phyloP scores from a whole-genome alignment of 768 basidiomycete genomes.

The Hemileccinum impolitum region DNA sequence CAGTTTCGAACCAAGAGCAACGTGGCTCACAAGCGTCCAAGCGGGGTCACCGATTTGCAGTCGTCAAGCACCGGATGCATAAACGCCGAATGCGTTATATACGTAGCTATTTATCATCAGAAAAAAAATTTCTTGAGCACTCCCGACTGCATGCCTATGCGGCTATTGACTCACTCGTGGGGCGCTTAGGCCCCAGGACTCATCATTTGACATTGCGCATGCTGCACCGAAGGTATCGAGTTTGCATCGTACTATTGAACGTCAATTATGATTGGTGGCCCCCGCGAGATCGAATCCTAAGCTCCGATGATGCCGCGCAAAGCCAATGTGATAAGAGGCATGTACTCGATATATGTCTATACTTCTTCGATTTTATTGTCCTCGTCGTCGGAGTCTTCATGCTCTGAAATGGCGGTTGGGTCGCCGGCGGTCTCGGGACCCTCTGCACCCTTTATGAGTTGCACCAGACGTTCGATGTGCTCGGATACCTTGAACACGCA shows the following conservation, averaged over 20 bases:
- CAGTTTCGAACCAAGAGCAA: neutral
- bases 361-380: conserved; percentile 77
- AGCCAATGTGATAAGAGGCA: conserved; percentile 7
- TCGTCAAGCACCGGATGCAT: conserved; percentile 10
- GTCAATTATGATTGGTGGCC: neutral
- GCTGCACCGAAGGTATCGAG: neutral
- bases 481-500: conserved; percentile 61
- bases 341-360: conserved; percentile 34
- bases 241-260: neutral
- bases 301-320: conserved; percentile 1
- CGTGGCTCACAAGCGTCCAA: neutral
- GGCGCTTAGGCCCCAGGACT: conserved; percentile 3
- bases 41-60: conserved; percentile 2
- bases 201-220: neutral
- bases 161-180: conserved; percentile 23
- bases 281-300: conserved; percentile 1
- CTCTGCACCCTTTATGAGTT: conserved; percentile 79
- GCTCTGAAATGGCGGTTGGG: conserved; percentile 15
- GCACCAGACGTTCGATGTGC: conserved; percentile 85
- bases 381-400: conserved; percentile 50
- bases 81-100: conserved; percentile 10
- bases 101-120: conserved; percentile 22
- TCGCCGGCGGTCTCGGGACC: conserved; percentile 45
- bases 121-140: conserved; percentile 22
- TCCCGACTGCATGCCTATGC: conserved; percentile 10